These are phyloP conservation scores for Sarcomyxa edulis DNA, from an alignment of 768 basidiomycete genomes.

Conservation along the genomic window DNA sequence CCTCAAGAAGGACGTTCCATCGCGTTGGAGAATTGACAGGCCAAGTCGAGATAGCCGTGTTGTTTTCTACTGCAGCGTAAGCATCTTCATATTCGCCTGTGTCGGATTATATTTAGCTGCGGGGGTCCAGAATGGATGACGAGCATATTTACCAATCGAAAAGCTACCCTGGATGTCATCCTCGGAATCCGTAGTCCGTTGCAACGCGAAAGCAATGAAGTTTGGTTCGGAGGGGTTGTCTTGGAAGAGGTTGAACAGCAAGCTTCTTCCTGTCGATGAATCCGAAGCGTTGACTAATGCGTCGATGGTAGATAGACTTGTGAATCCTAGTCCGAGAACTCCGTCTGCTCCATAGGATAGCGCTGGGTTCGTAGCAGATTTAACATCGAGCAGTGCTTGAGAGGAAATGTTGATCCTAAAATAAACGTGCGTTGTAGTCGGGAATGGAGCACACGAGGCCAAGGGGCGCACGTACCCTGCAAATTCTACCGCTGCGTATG, in stretches of 20 bases:
- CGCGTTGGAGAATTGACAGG: conserved; percentile 56
- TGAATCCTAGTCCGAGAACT: conserved; percentile 75
- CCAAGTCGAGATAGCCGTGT: conserved; percentile 65
- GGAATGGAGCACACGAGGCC: conserved; percentile 1
- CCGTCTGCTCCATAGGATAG: conserved; percentile 67
- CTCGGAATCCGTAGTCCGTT: conserved; percentile 47
- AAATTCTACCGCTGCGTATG: conserved; percentile 60
- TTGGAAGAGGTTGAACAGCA: conserved; percentile 74
- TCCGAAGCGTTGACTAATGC: conserved; percentile 50
- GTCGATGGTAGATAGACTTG: conserved; percentile 71
- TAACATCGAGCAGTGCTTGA: conserved; percentile 70
- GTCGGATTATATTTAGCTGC: too few relatives aligned
- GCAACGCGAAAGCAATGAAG: conserved; percentile 73
- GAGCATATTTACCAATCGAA: conserved; percentile 50
- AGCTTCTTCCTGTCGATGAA: conserved; percentile 55
- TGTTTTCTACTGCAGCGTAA: conserved; percentile 56
- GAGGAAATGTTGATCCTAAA: conserved; percentile 54
- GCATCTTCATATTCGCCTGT: conserved; percentile 62
- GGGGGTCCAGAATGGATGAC: neutral
- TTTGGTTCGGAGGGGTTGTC: conserved; percentile 69
- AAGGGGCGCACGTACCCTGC: conserved; percentile 47
- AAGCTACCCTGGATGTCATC: conserved; percentile 64
- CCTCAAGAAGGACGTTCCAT: conserved; percentile 78
- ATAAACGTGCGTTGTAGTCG: conserved; percentile 3
- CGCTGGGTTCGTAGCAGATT: conserved; percentile 64